Evolutionary conservation across 1,284 basidiomycete species (phyloP), one percentile per base, ranked within the genome.

Genomic region (Neonothopanus nambi): DNA sequence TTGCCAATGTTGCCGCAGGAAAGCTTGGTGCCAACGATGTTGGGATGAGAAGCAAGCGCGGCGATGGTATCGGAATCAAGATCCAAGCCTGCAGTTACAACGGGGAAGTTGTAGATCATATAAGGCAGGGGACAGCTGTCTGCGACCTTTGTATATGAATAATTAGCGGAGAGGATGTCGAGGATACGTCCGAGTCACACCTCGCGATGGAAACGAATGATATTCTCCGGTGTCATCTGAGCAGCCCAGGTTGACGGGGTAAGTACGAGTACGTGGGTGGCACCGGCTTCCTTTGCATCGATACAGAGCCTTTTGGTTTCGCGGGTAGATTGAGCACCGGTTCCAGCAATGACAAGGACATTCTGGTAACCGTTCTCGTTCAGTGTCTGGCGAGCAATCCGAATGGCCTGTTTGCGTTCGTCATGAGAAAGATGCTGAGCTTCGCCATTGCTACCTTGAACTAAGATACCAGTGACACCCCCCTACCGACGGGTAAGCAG

Each of bases 71-170:
- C 93, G 0, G 90, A 92, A 67, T 91, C 87, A 52, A 96, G 82
- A 67, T 97, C 91, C 60, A 93, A 82, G 9, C 93, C 93, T 0
- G 91, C 85, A 0, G 91, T 90, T 11, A 88, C 86, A 23, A 73
- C 70, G 42, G 94, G 91, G 74, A 93, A 95, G 73, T 95, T 95
- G 79, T 96, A 96, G 48, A 95, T 79, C 86, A 96, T 87, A 40
- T 88, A 84, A 0, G 93, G 93, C 44, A 96, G 79, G 0, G 91
- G 90, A 1, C 87, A 91, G 2, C 78, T 80, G 63, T 91, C 89
- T 23, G 93, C 90, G 13, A 95, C 89, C 80, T 91, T 64, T 17
- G 55, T 37, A 39, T 30, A 40, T 42, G 26, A 54, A 54, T 43
- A 56, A 48, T 48, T 72, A 66, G 24, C 9, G 15, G 26, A 11